These are phyloP conservation scores for Salix purpurea DNA, from an alignment of 345 rosid species.

Conservation along the genomic window DNA sequence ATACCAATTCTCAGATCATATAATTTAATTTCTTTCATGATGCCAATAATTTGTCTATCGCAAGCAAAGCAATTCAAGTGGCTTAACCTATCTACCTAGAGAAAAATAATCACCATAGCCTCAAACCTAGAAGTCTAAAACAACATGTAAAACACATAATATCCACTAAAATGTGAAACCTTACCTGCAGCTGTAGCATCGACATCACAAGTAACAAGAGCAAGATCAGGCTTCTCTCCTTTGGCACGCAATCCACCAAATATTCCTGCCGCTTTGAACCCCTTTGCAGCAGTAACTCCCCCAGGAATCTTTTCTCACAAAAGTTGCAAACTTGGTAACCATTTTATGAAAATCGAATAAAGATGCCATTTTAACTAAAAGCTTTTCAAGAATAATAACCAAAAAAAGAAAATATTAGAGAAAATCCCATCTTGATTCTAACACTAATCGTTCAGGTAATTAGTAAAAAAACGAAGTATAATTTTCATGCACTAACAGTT, in stretches of 20 bases:
- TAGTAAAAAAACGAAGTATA: not conserved
- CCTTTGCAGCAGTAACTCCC: slow-evolving; percentile 91
- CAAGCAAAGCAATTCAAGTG: not conserved
- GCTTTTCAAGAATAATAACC: not conserved
- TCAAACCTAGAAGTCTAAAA: not conserved
- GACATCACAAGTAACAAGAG: slow-evolving; percentile 82
- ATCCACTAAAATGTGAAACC: slow-evolving; percentile 4
- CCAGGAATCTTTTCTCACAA: slow-evolving; percentile 55
- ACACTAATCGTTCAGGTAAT: not conserved
- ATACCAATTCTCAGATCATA: not conserved
- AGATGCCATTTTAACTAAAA: not conserved
- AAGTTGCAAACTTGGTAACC: not conserved
- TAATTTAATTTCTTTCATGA: not conserved
- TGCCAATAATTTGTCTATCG: not conserved
- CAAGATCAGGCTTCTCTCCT: slow-evolving; percentile 87
- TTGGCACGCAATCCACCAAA: slow-evolving; percentile 82
- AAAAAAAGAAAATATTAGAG: not conserved
- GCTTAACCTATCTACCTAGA: not conserved
- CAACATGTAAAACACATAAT: not conserved
- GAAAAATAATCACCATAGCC: not conserved
- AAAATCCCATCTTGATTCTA: not conserved
- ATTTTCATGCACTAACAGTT: not conserved
- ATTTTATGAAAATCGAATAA: not conserved
- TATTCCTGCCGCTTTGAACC: slow-evolving; percentile 79
- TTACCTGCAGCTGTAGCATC: slow-evolving; percentile 75